These are phyloP conservation scores for Whalleya microplaca DNA, from an alignment of 2,329 filamentous ascomycete species.

Conservation along the genomic window DNA sequence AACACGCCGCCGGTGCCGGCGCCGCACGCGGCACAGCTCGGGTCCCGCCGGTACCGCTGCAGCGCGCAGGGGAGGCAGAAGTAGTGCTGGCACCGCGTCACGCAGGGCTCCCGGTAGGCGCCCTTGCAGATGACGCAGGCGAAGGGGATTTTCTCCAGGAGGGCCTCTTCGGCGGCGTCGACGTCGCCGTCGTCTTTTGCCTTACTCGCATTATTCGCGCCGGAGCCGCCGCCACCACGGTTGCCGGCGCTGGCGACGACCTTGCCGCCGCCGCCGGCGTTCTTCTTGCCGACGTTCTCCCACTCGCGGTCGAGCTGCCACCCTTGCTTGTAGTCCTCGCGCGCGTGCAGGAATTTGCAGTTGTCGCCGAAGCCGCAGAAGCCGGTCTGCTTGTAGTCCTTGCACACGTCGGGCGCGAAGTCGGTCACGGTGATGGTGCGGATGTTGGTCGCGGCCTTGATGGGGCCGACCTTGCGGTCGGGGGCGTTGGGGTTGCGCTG, in stretches of 20 bases:
- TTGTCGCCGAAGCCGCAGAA: constrained; percentile 73
- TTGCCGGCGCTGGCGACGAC: constrained; percentile 65
- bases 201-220: no score
- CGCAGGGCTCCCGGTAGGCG: constrained; percentile 76
- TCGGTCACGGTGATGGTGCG: constrained; percentile 89
- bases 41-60: constrained; percentile 83
- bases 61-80: constrained; percentile 93
- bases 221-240: constrained; percentile 40
- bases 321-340: constrained; percentile 83
- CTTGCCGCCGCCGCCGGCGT: constrained; percentile 64
- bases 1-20: constrained; percentile 87
- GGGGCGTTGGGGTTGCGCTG: constrained; percentile 79
- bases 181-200: constrained; percentile 52
- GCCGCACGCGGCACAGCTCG: constrained; percentile 84
- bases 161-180: constrained; percentile 65
- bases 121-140: constrained; percentile 85
- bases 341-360: constrained; percentile 79
- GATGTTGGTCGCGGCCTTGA: constrained; percentile 88
- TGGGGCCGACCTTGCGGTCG: constrained; percentile 73
- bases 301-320: constrained; percentile 96
- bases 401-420: constrained; percentile 91
- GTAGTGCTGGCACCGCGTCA: constrained; percentile 93
- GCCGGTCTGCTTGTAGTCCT: constrained; percentile 86
- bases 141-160: constrained; percentile 85
- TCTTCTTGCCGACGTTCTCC: constrained; percentile 80